phyloP scores from a whole-genome alignment of 768 basidiomycete genomes.

The Mycena maculata region DNA sequence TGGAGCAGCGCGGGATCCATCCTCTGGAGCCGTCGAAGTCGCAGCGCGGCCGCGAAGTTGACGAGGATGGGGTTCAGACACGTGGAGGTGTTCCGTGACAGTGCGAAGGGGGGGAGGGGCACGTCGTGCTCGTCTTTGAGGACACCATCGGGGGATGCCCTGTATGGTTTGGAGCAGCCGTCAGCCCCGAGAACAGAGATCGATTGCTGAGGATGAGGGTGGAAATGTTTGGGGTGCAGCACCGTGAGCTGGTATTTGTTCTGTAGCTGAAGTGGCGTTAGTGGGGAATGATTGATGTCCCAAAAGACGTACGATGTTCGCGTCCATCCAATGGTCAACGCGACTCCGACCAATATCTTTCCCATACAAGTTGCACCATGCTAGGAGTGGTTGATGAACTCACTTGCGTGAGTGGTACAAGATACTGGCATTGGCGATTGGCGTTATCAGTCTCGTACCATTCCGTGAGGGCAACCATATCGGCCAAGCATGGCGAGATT shows the following conservation, averaged over 20 bases:
- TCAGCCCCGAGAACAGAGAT: neutral
- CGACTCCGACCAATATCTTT: neutral
- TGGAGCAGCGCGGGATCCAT: neutral
- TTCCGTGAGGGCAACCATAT: neutral
- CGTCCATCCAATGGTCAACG: neutral
- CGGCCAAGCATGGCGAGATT: neutral
- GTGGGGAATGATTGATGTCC: neutral
- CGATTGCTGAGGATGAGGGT: neutral
- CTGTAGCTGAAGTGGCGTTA: neutral
- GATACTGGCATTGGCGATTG: neutral
- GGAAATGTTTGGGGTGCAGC: neutral
- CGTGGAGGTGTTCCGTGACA: neutral
- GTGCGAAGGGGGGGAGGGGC: conserved; percentile 1
- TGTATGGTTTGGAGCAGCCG: neutral
- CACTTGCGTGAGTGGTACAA: neutral
- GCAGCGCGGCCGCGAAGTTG: neutral
- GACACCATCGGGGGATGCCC: neutral
- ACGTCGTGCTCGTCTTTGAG: conserved; percentile 3
- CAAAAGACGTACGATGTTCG: neutral
- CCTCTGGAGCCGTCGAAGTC: neutral
- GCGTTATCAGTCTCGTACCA: neutral
- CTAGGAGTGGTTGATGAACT: neutral
- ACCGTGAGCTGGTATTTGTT: neutral
- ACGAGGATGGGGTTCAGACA: neutral
- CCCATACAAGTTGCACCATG: too few relatives aligned